Evolutionary conservation across 352 stramenopile genomes (phyloP).

Genomic region (Globisporangium recalcitrans): DNA sequence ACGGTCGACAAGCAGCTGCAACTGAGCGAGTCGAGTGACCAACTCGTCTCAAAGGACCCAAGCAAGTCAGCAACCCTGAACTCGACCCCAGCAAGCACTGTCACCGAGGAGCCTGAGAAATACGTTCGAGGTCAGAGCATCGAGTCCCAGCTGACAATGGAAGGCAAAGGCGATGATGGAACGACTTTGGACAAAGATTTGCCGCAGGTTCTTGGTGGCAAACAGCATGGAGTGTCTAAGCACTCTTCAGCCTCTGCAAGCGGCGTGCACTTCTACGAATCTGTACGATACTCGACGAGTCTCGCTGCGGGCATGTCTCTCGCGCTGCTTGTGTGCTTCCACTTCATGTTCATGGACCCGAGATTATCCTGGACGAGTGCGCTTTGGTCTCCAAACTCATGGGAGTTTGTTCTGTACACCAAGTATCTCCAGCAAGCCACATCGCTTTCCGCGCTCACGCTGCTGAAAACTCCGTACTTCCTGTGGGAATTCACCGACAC

Average conservation of each 20-base stretch:
- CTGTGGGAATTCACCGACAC: conserved; percentile 36
- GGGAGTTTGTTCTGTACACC: conserved; percentile 44
- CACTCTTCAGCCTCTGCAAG: neutral
- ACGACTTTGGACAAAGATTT: neutral
- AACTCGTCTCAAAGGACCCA: neutral
- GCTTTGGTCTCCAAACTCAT: conserved; percentile 30
- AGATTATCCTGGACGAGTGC: conserved; percentile 10
- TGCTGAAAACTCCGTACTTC: conserved; percentile 30
- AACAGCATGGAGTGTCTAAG: neutral
- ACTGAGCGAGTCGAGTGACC: neutral
- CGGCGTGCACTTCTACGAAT: conserved; percentile 15
- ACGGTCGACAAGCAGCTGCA: conserved; percentile 10
- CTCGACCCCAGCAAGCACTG: neutral
- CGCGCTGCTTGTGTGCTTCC: conserved; percentile 16
- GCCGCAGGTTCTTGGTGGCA: conserved; percentile 14
- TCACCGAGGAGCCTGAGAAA: conserved; percentile 12
- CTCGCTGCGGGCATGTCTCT: conserved; percentile 18
- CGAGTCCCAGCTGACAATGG: neutral
- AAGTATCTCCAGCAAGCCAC: conserved; percentile 37
- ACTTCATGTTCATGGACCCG: conserved; percentile 19
- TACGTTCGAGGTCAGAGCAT: conserved; percentile 27
- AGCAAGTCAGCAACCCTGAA: conserved; percentile 12
- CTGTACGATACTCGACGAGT: conserved; percentile 17
- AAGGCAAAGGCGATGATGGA: neutral
- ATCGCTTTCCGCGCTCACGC: conserved; percentile 34